Conservation (phyloP, 129 eudicot species). For the Solidago caesia region DNA sequence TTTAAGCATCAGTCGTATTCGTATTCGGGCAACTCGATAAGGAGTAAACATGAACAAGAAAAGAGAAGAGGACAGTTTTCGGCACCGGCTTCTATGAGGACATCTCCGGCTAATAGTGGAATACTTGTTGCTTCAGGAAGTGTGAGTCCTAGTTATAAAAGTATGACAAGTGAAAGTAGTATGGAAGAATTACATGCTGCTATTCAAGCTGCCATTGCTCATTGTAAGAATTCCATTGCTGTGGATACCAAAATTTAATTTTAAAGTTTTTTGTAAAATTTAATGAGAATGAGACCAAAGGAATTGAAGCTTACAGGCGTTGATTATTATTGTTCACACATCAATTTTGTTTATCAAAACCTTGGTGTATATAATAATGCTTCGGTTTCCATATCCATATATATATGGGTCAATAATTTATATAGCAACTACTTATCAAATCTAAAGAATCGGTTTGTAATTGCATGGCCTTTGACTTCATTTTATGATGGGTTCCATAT, state of each 20-base stretch:
- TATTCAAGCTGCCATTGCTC: conserved; percentile 96
- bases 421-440: no score
- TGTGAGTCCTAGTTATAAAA: conserved; percentile 24
- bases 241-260: conserved; percentile 35
- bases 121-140: conserved; percentile 41
- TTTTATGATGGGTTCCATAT: no score
- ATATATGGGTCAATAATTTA: no score
- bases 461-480: no score
- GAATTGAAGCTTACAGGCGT: background rate
- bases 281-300: background rate
- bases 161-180: conserved; percentile 61
- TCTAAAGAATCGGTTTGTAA: no score
- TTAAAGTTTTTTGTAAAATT: no score
- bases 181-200: conserved; percentile 98
- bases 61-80: conserved; percentile 61
- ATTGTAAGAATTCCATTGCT: conserved; percentile 81
- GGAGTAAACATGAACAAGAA: conserved; percentile 6
- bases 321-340: background rate
- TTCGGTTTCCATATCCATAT: no score
- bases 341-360: no score
- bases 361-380: no score
- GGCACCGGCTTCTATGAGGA: conserved; percentile 80
- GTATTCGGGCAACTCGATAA: conserved; percentile 52
- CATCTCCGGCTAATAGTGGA: conserved; percentile 82
- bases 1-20: conserved; percentile 49